Evolutionary conservation across 2,329 filamentous ascomycete species (phyloP).

Genomic region (Aspergillus neotritici): DNA sequence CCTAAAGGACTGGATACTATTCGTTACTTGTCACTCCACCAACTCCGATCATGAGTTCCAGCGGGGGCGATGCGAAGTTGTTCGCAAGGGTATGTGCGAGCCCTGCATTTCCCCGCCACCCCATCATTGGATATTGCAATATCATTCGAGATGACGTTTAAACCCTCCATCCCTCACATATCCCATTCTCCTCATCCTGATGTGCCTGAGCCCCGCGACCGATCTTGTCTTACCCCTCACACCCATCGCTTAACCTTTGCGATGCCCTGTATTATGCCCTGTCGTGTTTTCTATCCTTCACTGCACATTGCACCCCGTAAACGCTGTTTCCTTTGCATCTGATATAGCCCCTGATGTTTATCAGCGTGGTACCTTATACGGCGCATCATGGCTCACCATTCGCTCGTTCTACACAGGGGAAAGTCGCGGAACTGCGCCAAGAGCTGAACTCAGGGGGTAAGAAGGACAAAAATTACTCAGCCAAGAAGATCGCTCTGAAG

Average conservation of each 20-base stretch:
- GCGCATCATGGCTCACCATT: constrained; percentile 27
- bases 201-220: too few relatives aligned
- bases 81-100: constrained; percentile 79
- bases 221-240: constrained; percentile 7
- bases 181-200: constrained; percentile 7
- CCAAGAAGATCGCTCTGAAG: constrained; percentile 97
- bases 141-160: constrained; percentile 2
- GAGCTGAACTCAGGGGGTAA: constrained; percentile 91
- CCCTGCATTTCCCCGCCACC: too few relatives aligned
- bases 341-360: constrained; percentile 22
- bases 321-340: not conserved
- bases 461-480: constrained; percentile 94
- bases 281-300: too few relatives aligned
- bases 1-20: constrained; percentile 3
- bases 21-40: constrained; percentile 3
- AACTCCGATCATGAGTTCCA: constrained; percentile 51
- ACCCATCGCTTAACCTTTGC: not conserved
- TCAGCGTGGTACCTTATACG: constrained; percentile 24
- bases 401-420: constrained; percentile 65
- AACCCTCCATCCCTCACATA: not conserved
- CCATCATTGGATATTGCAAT: constrained; percentile 4
- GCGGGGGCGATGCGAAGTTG: constrained; percentile 95
- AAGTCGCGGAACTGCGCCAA: constrained; percentile 91
- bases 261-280: too few relatives aligned
- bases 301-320: too few relatives aligned